Evolutionary conservation across 139 green algal genomes (phyloP).

Genomic region (Chlorella sorokiniana): DNA sequence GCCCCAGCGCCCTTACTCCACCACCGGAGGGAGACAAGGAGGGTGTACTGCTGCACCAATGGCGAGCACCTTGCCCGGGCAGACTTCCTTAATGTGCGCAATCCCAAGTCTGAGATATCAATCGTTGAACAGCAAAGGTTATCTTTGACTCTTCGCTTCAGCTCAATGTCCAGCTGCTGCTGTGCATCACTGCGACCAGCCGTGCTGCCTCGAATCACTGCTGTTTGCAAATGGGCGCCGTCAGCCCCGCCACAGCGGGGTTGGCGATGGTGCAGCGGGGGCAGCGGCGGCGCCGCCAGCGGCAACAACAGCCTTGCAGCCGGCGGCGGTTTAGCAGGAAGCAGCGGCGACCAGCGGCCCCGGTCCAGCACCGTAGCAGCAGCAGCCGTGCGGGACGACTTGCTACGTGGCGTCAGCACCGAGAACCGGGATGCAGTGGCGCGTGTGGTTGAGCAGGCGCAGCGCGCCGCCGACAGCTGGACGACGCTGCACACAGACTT

Average conservation of each 20-base stretch:
- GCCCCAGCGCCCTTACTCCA: too few relatives aligned
- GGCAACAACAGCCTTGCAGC: neutral
- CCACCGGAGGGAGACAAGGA: too few relatives aligned
- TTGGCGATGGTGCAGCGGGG: neutral
- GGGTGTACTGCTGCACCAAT: too few relatives aligned
- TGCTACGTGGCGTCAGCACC: slow-evolving; percentile 42
- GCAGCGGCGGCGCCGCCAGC: neutral
- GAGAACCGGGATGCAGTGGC: slow-evolving; percentile 60
- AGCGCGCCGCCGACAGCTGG: slow-evolving; percentile 46
- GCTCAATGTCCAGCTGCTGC: neutral
- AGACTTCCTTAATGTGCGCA: too few relatives aligned
- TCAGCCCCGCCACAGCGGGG: neutral
- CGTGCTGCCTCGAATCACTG: neutral
- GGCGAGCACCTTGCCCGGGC: too few relatives aligned
- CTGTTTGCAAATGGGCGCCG: neutral
- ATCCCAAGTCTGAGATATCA: too few relatives aligned
- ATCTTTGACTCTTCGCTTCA: neutral
- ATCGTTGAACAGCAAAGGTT: too few relatives aligned
- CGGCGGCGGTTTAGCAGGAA: neutral
- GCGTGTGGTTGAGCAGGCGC: slow-evolving; percentile 66
- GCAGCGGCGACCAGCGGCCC: neutral
- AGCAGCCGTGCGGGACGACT: slow-evolving; percentile 1
- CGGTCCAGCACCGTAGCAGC: neutral
- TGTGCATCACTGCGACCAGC: neutral
- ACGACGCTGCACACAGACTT: slow-evolving; percentile 48